Evolutionary conservation across 352 stramenopile species (phyloP).

Genomic region (Pythium sukuiense): DNA sequence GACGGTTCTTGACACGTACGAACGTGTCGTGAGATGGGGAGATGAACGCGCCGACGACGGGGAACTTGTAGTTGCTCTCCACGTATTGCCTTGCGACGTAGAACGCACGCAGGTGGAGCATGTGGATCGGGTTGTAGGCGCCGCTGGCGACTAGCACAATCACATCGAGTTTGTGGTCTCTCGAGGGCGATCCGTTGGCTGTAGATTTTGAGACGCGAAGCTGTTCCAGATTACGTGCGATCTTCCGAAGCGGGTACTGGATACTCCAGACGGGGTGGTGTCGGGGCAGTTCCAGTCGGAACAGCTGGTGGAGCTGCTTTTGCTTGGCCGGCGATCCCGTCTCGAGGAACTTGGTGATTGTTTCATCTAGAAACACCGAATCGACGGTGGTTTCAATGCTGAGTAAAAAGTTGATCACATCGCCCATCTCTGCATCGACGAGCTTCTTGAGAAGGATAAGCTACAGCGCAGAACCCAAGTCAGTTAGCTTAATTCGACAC

Average conservation of each 20-base stretch:
- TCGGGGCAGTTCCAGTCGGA: slow-evolving; percentile 30
- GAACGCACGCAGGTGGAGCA: slow-evolving; percentile 75
- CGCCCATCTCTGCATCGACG: slow-evolving; percentile 67
- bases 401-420: slow-evolving; percentile 65
- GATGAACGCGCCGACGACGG: slow-evolving; percentile 76
- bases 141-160: slow-evolving; percentile 76
- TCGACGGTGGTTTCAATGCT: slow-evolving; percentile 45
- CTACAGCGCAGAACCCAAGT: slow-evolving; percentile 20
- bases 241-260: slow-evolving; percentile 71
- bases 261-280: slow-evolving; percentile 58
- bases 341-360: slow-evolving; percentile 41
- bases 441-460: slow-evolving; percentile 69
- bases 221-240: slow-evolving; percentile 63
- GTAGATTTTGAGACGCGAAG: slow-evolving; percentile 23
- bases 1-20: slow-evolving; percentile 68
- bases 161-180: slow-evolving; percentile 40
- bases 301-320: slow-evolving; percentile 22
- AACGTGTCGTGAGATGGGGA: slow-evolving; percentile 77
- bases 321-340: slow-evolving; percentile 64
- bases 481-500: not conserved
- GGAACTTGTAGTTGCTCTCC: slow-evolving; percentile 77
- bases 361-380: slow-evolving; percentile 29
- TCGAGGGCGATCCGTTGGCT: slow-evolving; percentile 5
- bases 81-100: slow-evolving; percentile 79
- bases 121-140: slow-evolving; percentile 78